phyloP scores from a whole-genome alignment of 371 early-diverging fungal species.

The Actinomortierella wolfii region DNA sequence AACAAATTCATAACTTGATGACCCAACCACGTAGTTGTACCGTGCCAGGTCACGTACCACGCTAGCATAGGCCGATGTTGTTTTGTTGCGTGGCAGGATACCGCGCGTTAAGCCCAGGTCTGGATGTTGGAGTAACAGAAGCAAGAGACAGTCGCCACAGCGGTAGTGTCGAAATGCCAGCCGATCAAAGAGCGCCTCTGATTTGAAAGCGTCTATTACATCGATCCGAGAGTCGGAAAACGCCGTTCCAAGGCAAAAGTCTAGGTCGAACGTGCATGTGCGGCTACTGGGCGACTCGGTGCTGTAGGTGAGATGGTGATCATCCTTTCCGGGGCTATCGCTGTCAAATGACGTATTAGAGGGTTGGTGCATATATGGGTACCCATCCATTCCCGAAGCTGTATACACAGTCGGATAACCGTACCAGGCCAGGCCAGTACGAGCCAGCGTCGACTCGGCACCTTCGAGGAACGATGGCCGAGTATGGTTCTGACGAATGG shows the following conservation, averaged over 20 bases:
- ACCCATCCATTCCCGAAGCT: slow-evolving; percentile 37
- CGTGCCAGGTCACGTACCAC: slow-evolving; percentile 20
- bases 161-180: slow-evolving; percentile 23
- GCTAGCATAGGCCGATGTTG: slow-evolving; percentile 4
- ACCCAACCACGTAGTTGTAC: slow-evolving; percentile 32
- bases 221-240: slow-evolving; percentile 10
- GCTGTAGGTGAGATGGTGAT: too few relatives aligned
- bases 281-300: slow-evolving; percentile 10
- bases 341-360: slow-evolving; percentile 21
- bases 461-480: too few relatives aligned
- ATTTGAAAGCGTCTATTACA: neutral
- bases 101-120: slow-evolving; percentile 14
- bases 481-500: too few relatives aligned
- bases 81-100: slow-evolving; percentile 19
- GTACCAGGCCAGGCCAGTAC: slow-evolving; percentile 10
- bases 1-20: slow-evolving; percentile 22
- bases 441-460: too few relatives aligned
- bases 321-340: too few relatives aligned
- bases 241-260: slow-evolving; percentile 28
- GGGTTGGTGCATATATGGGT: slow-evolving; percentile 16
- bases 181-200: slow-evolving; percentile 14
- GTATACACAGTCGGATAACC: slow-evolving; percentile 15
- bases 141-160: slow-evolving; percentile 33
- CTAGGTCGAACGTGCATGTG: slow-evolving; percentile 23
- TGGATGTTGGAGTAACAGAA: slow-evolving; percentile 3